Conservation (phyloP, 768 basidiomycete genomes). For the Pleurotus citrinopileatus region DNA sequence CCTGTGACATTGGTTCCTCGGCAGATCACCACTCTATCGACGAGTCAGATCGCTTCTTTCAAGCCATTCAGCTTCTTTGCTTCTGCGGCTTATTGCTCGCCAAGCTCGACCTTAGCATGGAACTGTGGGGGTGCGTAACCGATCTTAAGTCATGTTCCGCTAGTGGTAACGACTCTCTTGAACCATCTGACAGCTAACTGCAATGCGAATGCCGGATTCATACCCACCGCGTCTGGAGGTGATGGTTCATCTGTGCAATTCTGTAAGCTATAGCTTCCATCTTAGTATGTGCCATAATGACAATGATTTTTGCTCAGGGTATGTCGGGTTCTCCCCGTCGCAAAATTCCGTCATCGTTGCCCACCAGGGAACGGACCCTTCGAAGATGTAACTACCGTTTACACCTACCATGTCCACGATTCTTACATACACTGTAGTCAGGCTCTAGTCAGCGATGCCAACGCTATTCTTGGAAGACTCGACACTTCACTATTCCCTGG, state of each 20-base stretch:
- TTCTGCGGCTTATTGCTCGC: constrained; percentile 46
- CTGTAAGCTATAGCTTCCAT: constrained; percentile 25
- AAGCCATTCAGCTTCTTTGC: constrained; percentile 49
- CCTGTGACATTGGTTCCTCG: constrained; percentile 18
- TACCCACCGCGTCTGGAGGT: constrained; percentile 43
- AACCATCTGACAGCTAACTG: constrained; percentile 5
- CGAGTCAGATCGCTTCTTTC: constrained; percentile 40
- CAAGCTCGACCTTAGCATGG: constrained; percentile 8
- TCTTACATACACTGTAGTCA: constrained; percentile 20
- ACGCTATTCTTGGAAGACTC: constrained; percentile 28
- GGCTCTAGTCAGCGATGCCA: constrained; percentile 35
- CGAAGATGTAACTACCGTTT: constrained; percentile 27
- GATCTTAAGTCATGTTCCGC: background rate
- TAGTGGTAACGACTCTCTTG: background rate
- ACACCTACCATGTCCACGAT: background rate
- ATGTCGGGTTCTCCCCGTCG: constrained; percentile 30
- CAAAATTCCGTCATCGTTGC: constrained; percentile 38
- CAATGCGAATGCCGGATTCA: constrained; percentile 19
- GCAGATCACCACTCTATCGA: constrained; percentile 34
- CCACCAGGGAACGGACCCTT: constrained; percentile 40
- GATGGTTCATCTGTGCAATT: constrained; percentile 35
- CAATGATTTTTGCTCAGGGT: constrained; percentile 11
- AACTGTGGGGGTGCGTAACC: constrained; percentile 10
- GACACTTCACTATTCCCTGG: constrained; percentile 45
- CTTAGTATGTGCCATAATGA: background rate